A percentile compares a stretch with the other conserved stretches of the same genome.
Conservation (phyloP, 2,329 filamentous ascomycete genomes). For the Scedosporium apiospermum region DNA sequence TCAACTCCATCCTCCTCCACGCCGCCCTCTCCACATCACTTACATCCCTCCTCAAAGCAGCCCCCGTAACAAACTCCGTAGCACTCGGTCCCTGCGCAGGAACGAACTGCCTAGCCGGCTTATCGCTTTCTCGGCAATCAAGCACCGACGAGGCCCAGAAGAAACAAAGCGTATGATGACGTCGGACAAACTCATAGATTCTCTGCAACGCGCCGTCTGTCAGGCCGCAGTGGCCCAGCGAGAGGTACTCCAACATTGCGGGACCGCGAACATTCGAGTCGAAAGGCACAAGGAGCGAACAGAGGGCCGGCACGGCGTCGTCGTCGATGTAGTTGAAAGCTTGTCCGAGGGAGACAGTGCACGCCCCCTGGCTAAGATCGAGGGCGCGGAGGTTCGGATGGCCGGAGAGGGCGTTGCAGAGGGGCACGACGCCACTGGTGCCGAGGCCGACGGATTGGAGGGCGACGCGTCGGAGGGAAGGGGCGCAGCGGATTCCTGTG, state of each 20-base stretch:
- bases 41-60: constrained; percentile 14
- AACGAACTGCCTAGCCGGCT: constrained; percentile 13
- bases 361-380: constrained; percentile 35
- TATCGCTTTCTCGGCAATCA: constrained; percentile 9
- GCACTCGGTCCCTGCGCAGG: constrained; percentile 14
- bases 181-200: constrained; percentile 20
- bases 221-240: constrained; percentile 27
- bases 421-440: constrained; percentile 25
- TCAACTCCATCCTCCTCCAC: constrained; percentile 18
- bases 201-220: constrained; percentile 17
- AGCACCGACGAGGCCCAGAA: constrained; percentile 25
- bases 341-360: constrained; percentile 33
- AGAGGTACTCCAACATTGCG: constrained; percentile 27
- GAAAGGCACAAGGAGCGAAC: constrained; percentile 21
- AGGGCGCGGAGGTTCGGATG: constrained; percentile 26
- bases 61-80: background rate
- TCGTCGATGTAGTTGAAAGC: constrained; percentile 39
- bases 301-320: constrained; percentile 21
- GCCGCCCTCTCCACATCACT: constrained; percentile 7
- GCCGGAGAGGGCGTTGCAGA: constrained; percentile 25
- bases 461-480: constrained; percentile 23
- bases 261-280: constrained; percentile 2
- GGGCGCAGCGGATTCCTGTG: constrained; percentile 19
- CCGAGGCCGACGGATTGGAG: constrained; percentile 34
- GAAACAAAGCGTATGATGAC: constrained; percentile 24